Evolutionary conservation across 257 asterid species (phyloP).

Genomic region (Solanum paucissectum): DNA sequence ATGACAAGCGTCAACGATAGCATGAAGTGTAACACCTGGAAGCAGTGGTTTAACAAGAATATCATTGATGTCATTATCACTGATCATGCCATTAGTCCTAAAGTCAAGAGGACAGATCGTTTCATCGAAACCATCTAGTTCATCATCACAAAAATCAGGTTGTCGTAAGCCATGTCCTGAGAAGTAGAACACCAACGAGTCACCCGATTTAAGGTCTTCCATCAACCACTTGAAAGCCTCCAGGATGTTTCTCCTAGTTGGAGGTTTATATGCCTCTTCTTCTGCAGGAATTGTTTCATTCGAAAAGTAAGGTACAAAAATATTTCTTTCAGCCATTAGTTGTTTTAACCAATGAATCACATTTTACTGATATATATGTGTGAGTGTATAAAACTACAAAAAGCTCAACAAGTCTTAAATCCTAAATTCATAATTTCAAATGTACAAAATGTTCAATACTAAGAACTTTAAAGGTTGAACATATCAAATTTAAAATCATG

Average conservation of each 20-base stretch:
- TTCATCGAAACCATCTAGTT: slow-evolving; percentile 35
- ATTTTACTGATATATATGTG: neutral
- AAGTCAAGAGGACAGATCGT: slow-evolving; percentile 65
- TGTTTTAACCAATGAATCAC: neutral
- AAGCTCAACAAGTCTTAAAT: neutral
- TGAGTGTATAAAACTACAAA: neutral
- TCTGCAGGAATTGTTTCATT: slow-evolving; percentile 25
- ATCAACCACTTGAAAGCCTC: slow-evolving; percentile 28
- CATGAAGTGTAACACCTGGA: slow-evolving; percentile 49
- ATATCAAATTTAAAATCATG: neutral
- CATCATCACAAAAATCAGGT: slow-evolving; percentile 16
- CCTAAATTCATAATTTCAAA: neutral
- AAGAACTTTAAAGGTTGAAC: neutral
- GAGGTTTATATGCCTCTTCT: slow-evolving; percentile 18
- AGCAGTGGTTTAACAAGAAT: slow-evolving; percentile 41
- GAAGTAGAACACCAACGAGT: slow-evolving; percentile 40
- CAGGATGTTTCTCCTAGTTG: slow-evolving; percentile 36
- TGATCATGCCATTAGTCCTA: slow-evolving; percentile 33
- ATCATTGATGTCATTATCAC: slow-evolving; percentile 49
- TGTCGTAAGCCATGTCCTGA: slow-evolving; percentile 36
- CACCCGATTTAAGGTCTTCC: slow-evolving; percentile 13
- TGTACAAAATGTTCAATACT: neutral
- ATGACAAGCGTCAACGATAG: slow-evolving; percentile 66
- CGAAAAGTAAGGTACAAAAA: neutral
- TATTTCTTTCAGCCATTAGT: neutral